A percentile compares a stretch with the other conserved stretches of the same genome.
phyloP scores from a whole-genome alignment of 225 moss, liverwort and hornwort species.

The Sphagnum contortum region DNA sequence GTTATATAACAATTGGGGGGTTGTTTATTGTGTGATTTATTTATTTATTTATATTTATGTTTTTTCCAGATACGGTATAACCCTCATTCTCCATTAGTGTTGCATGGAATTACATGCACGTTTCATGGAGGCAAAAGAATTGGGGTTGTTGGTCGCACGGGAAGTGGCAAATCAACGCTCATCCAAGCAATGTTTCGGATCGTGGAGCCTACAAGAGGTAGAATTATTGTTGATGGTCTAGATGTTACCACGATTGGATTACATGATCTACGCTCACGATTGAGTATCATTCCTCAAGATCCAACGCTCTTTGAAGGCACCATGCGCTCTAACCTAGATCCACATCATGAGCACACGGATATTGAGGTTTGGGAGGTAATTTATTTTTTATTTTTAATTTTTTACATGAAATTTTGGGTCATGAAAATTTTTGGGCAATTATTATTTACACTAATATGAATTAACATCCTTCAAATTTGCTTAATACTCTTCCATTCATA shows the following conservation, averaged over 20 bases:
- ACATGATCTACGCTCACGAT: conserved; percentile 53
- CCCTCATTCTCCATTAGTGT: conserved; percentile 36
- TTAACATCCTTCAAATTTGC: too few relatives aligned
- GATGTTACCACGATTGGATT: conserved; percentile 54
- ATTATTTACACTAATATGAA: background rate
- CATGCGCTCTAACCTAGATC: conserved; percentile 61
- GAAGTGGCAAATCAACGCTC: conserved; percentile 55
- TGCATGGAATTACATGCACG: conserved; percentile 42
- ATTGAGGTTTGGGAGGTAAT: conserved; percentile 41
- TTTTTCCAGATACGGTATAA: conserved; percentile 44
- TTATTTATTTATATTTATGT: background rate
- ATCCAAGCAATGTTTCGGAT: conserved; percentile 69
- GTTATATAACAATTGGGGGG: background rate
- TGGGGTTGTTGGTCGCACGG: conserved; percentile 46
- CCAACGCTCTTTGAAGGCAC: conserved; percentile 65
- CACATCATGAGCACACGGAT: conserved; percentile 50
- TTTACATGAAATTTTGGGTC: background rate
- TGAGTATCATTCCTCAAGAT: conserved; percentile 68
- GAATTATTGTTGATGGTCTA: conserved; percentile 51
- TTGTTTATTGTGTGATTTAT: background rate
- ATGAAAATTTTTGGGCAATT: background rate
- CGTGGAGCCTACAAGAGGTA: conserved; percentile 55
- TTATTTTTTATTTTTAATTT: background rate
- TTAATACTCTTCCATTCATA: background rate
- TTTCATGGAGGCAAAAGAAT: conserved; percentile 39